Evolutionary conservation across 192 early-diverging fungal genomes (phyloP).

Genomic region (Radiomyces spectabilis): DNA sequence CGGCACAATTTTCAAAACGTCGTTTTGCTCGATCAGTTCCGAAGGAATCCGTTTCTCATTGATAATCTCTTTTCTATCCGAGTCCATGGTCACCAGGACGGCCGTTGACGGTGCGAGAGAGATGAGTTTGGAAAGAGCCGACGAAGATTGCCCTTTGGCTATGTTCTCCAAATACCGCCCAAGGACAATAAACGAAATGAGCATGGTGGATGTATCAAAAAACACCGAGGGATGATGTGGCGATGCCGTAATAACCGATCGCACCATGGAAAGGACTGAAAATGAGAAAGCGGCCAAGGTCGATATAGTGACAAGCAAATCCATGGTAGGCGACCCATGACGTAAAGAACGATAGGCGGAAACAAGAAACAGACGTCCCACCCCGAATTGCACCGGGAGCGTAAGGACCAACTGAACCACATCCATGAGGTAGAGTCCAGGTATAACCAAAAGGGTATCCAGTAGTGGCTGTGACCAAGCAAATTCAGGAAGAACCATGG

Average conservation of each 20-base stretch:
- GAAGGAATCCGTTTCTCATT: conserved; percentile 71
- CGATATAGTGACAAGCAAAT: conserved; percentile 82
- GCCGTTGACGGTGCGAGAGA: conserved; percentile 75
- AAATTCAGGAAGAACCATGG: conserved; percentile 67
- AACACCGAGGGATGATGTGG: conserved; percentile 69
- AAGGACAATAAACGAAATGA: conserved; percentile 89
- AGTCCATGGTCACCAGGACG: conserved; percentile 43
- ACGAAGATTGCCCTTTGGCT: conserved; percentile 90
- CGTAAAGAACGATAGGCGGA: conserved; percentile 71
- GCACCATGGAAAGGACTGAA: conserved; percentile 68
- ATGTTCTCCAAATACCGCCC: conserved; percentile 91
- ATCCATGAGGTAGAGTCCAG: conserved; percentile 61
- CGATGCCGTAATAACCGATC: conserved; percentile 43
- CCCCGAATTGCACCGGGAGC: conserved; percentile 88
- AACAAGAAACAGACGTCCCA: conserved; percentile 74
- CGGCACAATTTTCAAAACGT: conserved; percentile 82
- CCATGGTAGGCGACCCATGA: conserved; percentile 90
- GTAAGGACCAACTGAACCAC: conserved; percentile 67
- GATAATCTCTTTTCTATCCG: conserved; percentile 35
- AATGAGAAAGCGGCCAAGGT: conserved; percentile 83
- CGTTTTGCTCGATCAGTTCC: conserved; percentile 80
- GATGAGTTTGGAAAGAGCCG: conserved; percentile 83
- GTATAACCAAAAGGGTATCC: conserved; percentile 33
- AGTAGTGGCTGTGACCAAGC: conserved; percentile 16
- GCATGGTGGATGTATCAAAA: conserved; percentile 88